phyloP scores from a whole-genome alignment of 2,329 filamentous ascomycete species.

The Pyrenochaeta sp. region DNA sequence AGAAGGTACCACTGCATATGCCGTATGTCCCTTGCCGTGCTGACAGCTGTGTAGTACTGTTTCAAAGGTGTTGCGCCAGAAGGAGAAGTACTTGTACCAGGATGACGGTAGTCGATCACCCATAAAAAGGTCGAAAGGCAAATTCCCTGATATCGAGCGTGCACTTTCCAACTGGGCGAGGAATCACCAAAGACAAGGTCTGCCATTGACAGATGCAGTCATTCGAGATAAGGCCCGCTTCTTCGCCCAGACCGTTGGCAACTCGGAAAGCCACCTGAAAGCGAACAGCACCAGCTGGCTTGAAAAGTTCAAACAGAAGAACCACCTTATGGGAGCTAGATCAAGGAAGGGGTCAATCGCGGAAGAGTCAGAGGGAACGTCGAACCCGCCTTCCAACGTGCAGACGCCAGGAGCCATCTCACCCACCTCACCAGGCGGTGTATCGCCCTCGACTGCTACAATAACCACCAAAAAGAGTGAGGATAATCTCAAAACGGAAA shows the following conservation, averaged over 20 bases:
- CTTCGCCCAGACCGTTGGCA: slow-evolving; percentile 78
- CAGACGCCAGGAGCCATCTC: slow-evolving; percentile 74
- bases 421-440: slow-evolving; percentile 73
- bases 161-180: slow-evolving; percentile 87
- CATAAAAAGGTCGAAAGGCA: slow-evolving; percentile 82
- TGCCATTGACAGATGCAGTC: slow-evolving; percentile 77
- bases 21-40: slow-evolving; percentile 15
- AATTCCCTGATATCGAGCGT: slow-evolving; percentile 89
- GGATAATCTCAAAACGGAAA: slow-evolving; percentile 69
- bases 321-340: slow-evolving; percentile 67
- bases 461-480: slow-evolving; percentile 69
- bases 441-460: slow-evolving; percentile 76
- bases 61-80: slow-evolving; percentile 95
- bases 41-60: slow-evolving; percentile 74
- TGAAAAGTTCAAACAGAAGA: slow-evolving; percentile 94
- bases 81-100: slow-evolving; percentile 89
- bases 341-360: slow-evolving; percentile 63
- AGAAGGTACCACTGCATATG: slow-evolving; percentile 73
- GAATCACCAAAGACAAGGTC: slow-evolving; percentile 80
- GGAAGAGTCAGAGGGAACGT: slow-evolving; percentile 74
- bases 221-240: slow-evolving; percentile 85
- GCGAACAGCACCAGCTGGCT: slow-evolving; percentile 81
- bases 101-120: slow-evolving; percentile 82
- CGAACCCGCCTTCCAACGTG: slow-evolving; percentile 63
- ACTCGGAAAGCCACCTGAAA: slow-evolving; percentile 75